Conservation (phyloP, 176 grass and related monocot species). For the Phoenix roebelenii region DNA sequence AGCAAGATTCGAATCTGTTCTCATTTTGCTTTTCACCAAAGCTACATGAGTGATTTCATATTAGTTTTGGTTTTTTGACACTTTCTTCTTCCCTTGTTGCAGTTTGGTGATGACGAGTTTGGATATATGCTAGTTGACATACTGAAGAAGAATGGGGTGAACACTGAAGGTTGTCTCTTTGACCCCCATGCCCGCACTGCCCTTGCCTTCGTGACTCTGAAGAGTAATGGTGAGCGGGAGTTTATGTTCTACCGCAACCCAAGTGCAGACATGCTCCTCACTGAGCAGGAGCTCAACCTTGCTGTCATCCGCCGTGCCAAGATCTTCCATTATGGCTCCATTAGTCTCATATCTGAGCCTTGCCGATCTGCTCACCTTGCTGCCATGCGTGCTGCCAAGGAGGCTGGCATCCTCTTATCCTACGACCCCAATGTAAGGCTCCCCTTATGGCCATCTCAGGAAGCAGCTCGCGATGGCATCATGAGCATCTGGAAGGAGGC, state of each 20-base stretch:
- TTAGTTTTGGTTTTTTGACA: too few relatives aligned
- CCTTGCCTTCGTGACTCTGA: conserved; percentile 77
- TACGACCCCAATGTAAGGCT: conserved; percentile 88
- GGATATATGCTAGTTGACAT: conserved; percentile 85
- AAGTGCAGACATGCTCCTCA: conserved; percentile 74
- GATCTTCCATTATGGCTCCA: conserved; percentile 92
- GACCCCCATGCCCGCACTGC: conserved; percentile 77
- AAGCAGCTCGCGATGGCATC: conserved; percentile 46
- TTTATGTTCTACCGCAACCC: conserved; percentile 99
- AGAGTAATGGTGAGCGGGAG: conserved; percentile 66
- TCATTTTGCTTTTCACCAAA: too few relatives aligned
- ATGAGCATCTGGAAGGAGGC: conserved; percentile 88
- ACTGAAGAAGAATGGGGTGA: conserved; percentile 65
- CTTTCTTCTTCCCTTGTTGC: not conserved
- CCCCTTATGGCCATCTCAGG: conserved; percentile 69
- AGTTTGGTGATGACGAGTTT: conserved; percentile 94
- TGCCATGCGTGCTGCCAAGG: conserved; percentile 75
- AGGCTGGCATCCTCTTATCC: conserved; percentile 57
- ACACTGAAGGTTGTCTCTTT: conserved; percentile 45
- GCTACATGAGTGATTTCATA: too few relatives aligned
- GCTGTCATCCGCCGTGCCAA: conserved; percentile 52
- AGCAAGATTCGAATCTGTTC: too few relatives aligned
- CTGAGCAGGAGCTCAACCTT: conserved; percentile 56
- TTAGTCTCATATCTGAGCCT: conserved; percentile 78
- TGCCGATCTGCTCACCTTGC: conserved; percentile 64